A percentile compares a stretch with the other conserved stretches of the same genome.
These are phyloP conservation scores for Tricholoma matsutake DNA, from an alignment of 768 basidiomycete genomes.

Conservation along the genomic window DNA sequence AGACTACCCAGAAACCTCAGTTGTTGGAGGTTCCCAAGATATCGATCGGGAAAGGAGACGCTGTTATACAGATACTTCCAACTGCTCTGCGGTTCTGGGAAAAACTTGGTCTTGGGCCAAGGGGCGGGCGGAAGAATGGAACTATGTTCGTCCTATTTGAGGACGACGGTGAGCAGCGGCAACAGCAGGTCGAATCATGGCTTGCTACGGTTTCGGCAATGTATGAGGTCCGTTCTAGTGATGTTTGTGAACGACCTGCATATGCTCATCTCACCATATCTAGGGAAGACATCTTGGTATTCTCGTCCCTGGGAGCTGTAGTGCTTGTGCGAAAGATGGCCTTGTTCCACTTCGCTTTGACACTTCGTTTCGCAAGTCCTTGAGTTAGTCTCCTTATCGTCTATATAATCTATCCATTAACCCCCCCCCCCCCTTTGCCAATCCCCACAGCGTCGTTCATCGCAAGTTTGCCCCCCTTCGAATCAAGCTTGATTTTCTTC, in stretches of 20 bases:
- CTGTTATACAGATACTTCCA: constrained; percentile 66
- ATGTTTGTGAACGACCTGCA: constrained; percentile 4
- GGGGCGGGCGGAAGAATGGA: constrained; percentile 68
- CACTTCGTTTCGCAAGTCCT: constrained; percentile 59
- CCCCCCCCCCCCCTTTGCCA: neutral
- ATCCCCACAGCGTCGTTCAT: constrained; percentile 46
- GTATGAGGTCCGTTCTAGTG: constrained; percentile 52
- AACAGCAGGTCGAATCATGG: constrained; percentile 55
- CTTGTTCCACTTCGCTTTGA: constrained; percentile 65
- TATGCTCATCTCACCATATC: constrained; percentile 11
- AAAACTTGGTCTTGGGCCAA: constrained; percentile 72
- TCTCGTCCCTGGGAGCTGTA: constrained; percentile 50
- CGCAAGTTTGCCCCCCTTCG: constrained; percentile 34
- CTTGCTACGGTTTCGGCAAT: constrained; percentile 45
- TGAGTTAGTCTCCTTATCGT: constrained; percentile 39
- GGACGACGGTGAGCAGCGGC: constrained; percentile 47
- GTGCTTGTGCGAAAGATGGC: constrained; percentile 48
- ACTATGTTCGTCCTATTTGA: constrained; percentile 69
- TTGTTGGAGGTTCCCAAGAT: constrained; percentile 47
- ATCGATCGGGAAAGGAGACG: constrained; percentile 63
- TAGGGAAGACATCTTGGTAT: constrained; percentile 63
- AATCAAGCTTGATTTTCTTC: constrained; percentile 58
- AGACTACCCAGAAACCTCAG: neutral
- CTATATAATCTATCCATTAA: neutral
- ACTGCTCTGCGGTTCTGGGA: constrained; percentile 82